phyloP scores from a whole-genome alignment of 2,329 filamentous ascomycete species.

The Mollisia scopiformis region DNA sequence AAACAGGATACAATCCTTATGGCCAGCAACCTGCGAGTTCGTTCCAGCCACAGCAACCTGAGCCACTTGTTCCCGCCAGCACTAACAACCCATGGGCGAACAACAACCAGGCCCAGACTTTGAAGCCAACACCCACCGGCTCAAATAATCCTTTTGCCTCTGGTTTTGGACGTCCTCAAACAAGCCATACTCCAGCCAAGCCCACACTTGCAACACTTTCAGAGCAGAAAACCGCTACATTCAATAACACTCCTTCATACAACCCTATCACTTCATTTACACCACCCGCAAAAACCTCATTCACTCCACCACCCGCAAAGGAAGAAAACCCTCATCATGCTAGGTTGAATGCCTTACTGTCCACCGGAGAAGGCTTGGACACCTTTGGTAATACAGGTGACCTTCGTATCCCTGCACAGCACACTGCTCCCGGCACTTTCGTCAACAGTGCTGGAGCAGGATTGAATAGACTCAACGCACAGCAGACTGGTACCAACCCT shows the following conservation, averaged over 20 bases:
- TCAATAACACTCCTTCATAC: conserved; percentile 42
- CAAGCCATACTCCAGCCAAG: conserved; percentile 56
- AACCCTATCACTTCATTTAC: conserved; percentile 54
- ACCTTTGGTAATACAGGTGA: conserved; percentile 98
- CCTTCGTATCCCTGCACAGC: conserved; percentile 91
- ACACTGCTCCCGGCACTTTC: conserved; percentile 94
- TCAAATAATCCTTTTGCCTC: conserved; percentile 97
- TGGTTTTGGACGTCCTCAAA: conserved; percentile 65
- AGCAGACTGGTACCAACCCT: conserved; percentile 77
- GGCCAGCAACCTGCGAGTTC: conserved; percentile 43
- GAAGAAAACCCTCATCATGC: conserved; percentile 67
- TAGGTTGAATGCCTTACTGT: conserved; percentile 83
- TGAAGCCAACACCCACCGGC: conserved; percentile 85
- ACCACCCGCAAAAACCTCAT: conserved; percentile 42
- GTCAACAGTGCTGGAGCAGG: conserved; percentile 92
- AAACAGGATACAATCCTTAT: conserved; percentile 59
- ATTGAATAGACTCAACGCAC: conserved; percentile 64
- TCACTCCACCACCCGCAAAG: conserved; percentile 45
- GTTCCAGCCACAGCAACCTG: conserved; percentile 52
- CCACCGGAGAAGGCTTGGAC: conserved; percentile 89
- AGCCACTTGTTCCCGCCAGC: conserved; percentile 70
- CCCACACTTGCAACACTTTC: conserved; percentile 76
- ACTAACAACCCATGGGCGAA: conserved; percentile 95
- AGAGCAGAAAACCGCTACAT: conserved; percentile 77
- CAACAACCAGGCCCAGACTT: conserved; percentile 60